Percentiles rank a stretch among this genome's conserved stretches.
Evolutionary conservation across 495 filamentous ascomycete species (phyloP).

Genomic region (Xylaria cubensis): DNA sequence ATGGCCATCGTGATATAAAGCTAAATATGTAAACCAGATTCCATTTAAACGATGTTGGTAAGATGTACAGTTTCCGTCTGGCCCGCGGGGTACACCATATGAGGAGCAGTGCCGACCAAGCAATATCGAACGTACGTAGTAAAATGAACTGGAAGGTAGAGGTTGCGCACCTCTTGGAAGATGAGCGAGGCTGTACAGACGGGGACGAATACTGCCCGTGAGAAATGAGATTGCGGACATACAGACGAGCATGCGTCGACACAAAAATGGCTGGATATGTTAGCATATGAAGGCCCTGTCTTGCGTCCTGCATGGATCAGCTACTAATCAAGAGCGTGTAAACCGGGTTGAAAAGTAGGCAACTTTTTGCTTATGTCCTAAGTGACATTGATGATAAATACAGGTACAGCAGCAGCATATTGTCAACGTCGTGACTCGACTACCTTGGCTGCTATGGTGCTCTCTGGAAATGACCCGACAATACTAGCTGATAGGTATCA

Average conservation of each 20-base stretch:
- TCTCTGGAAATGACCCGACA: neutral
- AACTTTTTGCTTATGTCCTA: constrained; percentile 1
- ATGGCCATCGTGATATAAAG: neutral
- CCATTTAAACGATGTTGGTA: neutral
- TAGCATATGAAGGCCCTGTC: neutral
- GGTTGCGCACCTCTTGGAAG: neutral
- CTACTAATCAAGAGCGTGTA: neutral
- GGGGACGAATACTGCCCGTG: neutral
- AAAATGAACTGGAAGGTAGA: neutral
- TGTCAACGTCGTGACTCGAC: neutral
- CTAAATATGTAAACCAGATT: neutral
- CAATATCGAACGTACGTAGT: neutral
- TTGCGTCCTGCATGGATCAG: neutral
- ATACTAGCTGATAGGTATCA: constrained; percentile 2
- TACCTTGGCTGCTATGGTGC: neutral
- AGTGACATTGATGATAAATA: neutral
- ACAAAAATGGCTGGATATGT: neutral
- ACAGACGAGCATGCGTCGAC: neutral
- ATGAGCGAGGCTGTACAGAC: neutral
- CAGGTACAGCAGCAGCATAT: neutral
- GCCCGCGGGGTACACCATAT: too few relatives aligned
- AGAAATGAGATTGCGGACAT: neutral
- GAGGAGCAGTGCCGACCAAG: neutral
- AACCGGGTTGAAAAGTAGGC: neutral
- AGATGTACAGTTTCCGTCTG: too few relatives aligned